These are phyloP conservation scores for Coemansia sp. DNA, from an alignment of 192 early-diverging fungal species.

Conservation along the genomic window DNA sequence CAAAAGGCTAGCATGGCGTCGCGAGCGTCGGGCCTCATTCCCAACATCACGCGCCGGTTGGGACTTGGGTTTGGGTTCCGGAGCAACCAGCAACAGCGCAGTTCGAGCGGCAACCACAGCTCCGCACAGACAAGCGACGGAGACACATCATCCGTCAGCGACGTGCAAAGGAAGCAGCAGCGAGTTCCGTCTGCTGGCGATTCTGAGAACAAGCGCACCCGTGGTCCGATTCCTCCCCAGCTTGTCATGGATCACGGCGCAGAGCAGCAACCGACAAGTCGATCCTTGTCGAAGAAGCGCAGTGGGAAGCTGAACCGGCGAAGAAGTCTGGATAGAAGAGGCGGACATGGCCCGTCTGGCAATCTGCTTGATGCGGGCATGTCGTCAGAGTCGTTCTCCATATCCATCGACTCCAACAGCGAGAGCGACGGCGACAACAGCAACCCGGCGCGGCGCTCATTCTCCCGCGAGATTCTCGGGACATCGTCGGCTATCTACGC, in stretches of 20 bases:
- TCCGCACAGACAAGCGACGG: constrained; percentile 20
- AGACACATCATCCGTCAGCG: neutral
- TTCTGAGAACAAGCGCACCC: constrained; percentile 6
- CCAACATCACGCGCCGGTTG: constrained; percentile 41
- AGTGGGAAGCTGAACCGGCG: neutral
- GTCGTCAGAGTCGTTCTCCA: constrained; percentile 13
- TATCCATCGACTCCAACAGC: constrained; percentile 33
- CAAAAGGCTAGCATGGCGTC: constrained; percentile 29
- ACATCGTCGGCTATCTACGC: constrained; percentile 14
- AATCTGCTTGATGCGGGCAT: neutral
- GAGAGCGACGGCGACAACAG: constrained; percentile 19
- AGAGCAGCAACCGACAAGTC: neutral
- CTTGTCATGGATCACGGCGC: constrained; percentile 20
- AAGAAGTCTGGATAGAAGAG: neutral
- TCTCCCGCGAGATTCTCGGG: constrained; percentile 6
- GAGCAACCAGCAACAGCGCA: constrained; percentile 16
- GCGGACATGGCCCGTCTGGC: neutral
- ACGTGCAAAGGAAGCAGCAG: neutral
- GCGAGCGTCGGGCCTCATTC: constrained; percentile 46
- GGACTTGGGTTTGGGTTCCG: constrained; percentile 47
- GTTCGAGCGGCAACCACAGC: constrained; percentile 2
- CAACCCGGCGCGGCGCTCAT: constrained; percentile 13
- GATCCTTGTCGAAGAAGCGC: constrained; percentile 1
- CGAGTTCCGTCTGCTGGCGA: neutral
- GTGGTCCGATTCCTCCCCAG: constrained; percentile 36